Base-by-base conservation (phyloP, 108 stramenopile genomes). In the Stephanodiscus minutulus region DNA sequence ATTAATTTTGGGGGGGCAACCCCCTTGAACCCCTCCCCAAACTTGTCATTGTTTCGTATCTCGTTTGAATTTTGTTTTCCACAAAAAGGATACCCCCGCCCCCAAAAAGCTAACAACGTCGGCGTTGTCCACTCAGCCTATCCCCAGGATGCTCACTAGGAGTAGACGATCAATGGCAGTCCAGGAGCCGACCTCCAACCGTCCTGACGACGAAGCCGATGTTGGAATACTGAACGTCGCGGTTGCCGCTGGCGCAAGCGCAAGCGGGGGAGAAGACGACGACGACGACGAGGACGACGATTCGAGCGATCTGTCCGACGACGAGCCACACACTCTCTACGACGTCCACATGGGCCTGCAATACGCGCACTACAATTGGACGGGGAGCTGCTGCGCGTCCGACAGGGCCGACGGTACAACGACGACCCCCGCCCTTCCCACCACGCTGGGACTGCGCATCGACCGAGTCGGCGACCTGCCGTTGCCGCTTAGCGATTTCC, bases 371-470 rank as follows among this genome's bases (percentile, higher is more conserved):
- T 24, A 7, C 17, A 25, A 9, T 2, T 8, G 12, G 15, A 3
- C 43, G 25, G 52, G 52, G 52, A 53, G 22, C 22, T 53, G 0
- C 25, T 52, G 52, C 25, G 52, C 52, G 24, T 53, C 52, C 24
- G 52, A 27, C 24, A 25, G 25, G 52, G 52, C 52, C 10, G 52
- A 53, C 12, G 52, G 52, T 9, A 53, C 52, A 0, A 53, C 22
- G 22, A 24, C 25, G 9, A 25, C 22, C 20, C 52, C 52, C 22
- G 52, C 73, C 1, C 56, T 68, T 15, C 73, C 73, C 9, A n/a
- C 67, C 0, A 57, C 36, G 7, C 22, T 68, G 12, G 65, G 73
- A 3, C 73, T 74, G 6, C 56, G 67, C 56, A 44, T 68, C 25
- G 59, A 15, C 12, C 35, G 67, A 9, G 43, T 74, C 41, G 67